Evolutionary conservation across 495 filamentous ascomycete species (phyloP).

Genomic region (Astrothelium macrocarpum): DNA sequence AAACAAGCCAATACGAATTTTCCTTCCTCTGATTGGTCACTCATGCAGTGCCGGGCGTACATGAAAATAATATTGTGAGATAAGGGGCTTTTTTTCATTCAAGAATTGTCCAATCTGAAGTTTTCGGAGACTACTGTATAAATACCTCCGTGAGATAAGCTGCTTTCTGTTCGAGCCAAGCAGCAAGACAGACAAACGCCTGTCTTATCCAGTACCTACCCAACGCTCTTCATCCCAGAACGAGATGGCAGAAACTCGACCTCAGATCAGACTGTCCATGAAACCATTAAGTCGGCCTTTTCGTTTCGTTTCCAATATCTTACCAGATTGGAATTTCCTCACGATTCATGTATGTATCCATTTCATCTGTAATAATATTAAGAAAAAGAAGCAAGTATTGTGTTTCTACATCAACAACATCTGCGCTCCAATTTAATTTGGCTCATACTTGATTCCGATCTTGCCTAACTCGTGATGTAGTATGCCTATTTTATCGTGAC

Average conservation of each 20-base stretch:
- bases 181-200: neutral
- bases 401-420: neutral
- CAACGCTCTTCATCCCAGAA: neutral
- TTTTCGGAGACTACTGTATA: no score
- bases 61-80: no score
- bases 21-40: no score
- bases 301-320: conserved; percentile 17
- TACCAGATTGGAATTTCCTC: conserved; percentile 65
- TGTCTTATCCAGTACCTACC: neutral
- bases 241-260: neutral
- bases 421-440: neutral
- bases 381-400: neutral
- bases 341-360: conserved; percentile 29
- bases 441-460: neutral
- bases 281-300: conserved; percentile 19
- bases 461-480: conserved; percentile 35
- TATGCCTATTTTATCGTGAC: conserved; percentile 68
- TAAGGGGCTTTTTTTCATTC: no score
- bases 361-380: neutral
- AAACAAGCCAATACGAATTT: no score
- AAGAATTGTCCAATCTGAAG: no score
- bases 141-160: no score
- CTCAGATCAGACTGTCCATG: conserved; percentile 2
- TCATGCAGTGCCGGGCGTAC: no score
- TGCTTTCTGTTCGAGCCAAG: no score